These are phyloP conservation scores for Escallonia herrerae DNA, from an alignment of 129 eudicot species.

Conservation along the genomic window DNA sequence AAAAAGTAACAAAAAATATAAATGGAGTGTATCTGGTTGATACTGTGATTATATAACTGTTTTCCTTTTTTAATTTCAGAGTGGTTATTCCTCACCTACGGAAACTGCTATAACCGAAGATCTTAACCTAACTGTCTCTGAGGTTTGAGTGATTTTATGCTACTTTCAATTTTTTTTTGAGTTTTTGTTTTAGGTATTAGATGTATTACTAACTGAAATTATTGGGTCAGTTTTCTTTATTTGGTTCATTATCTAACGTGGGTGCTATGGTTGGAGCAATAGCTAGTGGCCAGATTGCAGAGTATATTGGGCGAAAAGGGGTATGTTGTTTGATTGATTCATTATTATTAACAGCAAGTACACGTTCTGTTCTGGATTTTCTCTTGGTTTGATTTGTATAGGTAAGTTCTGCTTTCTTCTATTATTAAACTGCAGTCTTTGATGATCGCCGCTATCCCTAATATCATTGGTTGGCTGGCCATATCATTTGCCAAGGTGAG, in stretches of 20 bases:
- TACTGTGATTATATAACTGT: no score
- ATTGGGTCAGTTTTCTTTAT: constrained; percentile 63
- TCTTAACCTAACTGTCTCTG: constrained; percentile 60
- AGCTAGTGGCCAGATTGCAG: constrained; percentile 90
- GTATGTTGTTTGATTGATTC: constrained; percentile 17
- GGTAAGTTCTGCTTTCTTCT: constrained; percentile 3
- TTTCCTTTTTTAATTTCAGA: constrained; percentile 19
- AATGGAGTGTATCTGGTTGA: no score
- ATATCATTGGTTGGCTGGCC: constrained; percentile 89
- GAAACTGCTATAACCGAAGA: constrained; percentile 53
- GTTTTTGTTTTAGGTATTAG: not conserved
- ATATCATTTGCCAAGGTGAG: constrained; percentile 88
- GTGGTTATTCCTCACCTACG: constrained; percentile 83
- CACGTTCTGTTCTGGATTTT: not conserved
- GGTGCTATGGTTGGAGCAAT: constrained; percentile 99
- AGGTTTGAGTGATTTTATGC: constrained; percentile 25
- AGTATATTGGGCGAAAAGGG: constrained; percentile 91
- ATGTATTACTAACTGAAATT: constrained; percentile 5
- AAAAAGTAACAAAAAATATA: no score
- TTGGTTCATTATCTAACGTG: constrained; percentile 88
- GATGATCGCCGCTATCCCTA: constrained; percentile 97
- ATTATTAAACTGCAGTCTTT: constrained; percentile 57
- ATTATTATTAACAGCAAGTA: not conserved
- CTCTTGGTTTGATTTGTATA: not conserved
- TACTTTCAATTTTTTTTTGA: not conserved